phyloP scores from a whole-genome alignment of 1,284 basidiomycete genomes.

The Heterobasidion parviporum region DNA sequence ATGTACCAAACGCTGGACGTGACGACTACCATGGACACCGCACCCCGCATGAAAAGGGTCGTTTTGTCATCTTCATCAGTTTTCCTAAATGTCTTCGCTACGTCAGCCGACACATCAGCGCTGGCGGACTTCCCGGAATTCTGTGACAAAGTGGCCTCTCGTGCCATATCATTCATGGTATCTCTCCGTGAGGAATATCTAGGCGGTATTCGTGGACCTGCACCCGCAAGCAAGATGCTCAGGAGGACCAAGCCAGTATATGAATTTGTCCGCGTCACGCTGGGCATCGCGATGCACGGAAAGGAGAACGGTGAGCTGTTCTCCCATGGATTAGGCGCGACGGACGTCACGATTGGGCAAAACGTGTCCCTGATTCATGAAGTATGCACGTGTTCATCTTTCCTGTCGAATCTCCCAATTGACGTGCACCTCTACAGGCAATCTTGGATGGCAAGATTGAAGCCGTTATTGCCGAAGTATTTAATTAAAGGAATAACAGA shows the following conservation, averaged over 20 bases:
- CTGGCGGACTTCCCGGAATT: constrained; percentile 35
- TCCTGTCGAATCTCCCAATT: too few species aligned
- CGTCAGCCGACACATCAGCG: constrained; percentile 21
- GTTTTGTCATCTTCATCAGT: constrained; percentile 52
- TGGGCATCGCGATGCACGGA: constrained; percentile 71
- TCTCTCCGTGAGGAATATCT: constrained; percentile 46
- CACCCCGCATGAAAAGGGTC: constrained; percentile 56
- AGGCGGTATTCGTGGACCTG: constrained; percentile 39
- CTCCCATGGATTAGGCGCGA: constrained; percentile 42
- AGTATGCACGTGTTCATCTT: constrained; percentile 14
- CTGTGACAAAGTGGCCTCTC: constrained; percentile 38
- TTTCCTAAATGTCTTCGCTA: constrained; percentile 50
- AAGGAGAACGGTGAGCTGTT: constrained; percentile 55
- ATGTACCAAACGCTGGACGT: constrained; percentile 50
- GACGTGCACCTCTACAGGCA: too few species aligned
- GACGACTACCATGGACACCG: constrained; percentile 64
- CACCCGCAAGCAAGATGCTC: constrained; percentile 56
- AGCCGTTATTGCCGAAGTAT: too few species aligned
- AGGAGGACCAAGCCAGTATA: constrained; percentile 61
- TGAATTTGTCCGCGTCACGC: constrained; percentile 56
- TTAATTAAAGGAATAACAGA: too few species aligned
- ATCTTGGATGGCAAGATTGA: too few species aligned
- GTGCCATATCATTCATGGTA: constrained; percentile 36
- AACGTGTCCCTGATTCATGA: constrained; percentile 67
- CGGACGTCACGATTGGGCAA: constrained; percentile 57